These are phyloP conservation scores for Phoenix roebelenii DNA, from an alignment of 176 grass and related monocot genomes.

Conservation along the genomic window DNA sequence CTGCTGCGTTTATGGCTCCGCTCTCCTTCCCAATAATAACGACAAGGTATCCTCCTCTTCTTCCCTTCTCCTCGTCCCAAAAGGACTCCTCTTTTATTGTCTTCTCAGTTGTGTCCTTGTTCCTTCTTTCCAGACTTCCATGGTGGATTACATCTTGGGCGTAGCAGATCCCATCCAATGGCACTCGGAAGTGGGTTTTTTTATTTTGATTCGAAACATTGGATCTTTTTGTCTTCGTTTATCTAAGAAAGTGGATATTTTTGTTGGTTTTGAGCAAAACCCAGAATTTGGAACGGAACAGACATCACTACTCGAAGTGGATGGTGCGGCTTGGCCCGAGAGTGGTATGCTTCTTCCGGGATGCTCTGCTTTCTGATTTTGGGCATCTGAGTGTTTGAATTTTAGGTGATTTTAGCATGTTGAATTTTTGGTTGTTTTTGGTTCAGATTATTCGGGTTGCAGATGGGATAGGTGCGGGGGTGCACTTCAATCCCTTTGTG, in stretches of 20 bases:
- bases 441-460: constrained; percentile 55
- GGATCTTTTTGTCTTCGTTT: neutral
- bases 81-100: neutral
- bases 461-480: constrained; percentile 49
- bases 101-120: neutral
- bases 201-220: neutral
- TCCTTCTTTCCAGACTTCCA: constrained; percentile 31
- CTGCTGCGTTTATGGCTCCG: constrained; percentile 84
- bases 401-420: neutral
- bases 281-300: constrained; percentile 78
- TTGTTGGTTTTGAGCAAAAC: neutral
- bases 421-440: neutral
- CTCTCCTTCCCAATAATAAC: constrained; percentile 43
- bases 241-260: too few species aligned
- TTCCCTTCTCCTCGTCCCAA: neutral
- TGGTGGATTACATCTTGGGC: constrained; percentile 91
- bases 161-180: constrained; percentile 64
- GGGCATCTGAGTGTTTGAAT: neutral
- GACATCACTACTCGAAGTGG: constrained; percentile 57
- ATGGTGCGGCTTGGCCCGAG: constrained; percentile 41
- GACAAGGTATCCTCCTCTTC: constrained; percentile 20
- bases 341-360: constrained; percentile 22
- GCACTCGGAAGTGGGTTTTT: constrained; percentile 43
- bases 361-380: neutral
- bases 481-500: constrained; percentile 93